These are phyloP conservation scores for Rosa lucieae DNA, from an alignment of 306 rosid species.

Conservation along the genomic window DNA sequence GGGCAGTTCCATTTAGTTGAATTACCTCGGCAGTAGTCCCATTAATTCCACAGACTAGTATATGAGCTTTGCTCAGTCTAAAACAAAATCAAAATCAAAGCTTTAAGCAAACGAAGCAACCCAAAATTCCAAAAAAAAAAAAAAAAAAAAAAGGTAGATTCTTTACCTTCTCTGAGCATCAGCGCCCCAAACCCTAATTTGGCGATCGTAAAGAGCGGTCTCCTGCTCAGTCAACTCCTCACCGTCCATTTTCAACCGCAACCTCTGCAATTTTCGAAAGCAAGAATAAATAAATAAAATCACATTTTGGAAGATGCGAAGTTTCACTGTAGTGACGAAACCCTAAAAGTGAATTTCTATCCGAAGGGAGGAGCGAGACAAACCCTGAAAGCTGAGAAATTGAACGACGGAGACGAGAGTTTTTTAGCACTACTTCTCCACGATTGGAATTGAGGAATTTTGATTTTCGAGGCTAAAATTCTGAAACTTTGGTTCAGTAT, in stretches of 20 bases:
- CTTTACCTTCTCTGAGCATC: slow-evolving; percentile 92
- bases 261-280: slow-evolving; percentile 27
- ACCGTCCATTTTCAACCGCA: slow-evolving; percentile 67
- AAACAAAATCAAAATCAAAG: slow-evolving; percentile 14
- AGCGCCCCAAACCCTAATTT: slow-evolving; percentile 99
- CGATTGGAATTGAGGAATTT: background rate
- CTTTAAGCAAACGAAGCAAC: slow-evolving; percentile 3
- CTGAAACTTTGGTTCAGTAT: background rate
- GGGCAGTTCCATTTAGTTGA: background rate
- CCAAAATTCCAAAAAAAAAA: background rate
- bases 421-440: background rate
- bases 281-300: background rate
- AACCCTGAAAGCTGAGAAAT: slow-evolving; percentile 5
- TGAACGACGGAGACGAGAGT: background rate
- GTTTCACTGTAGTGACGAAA: background rate
- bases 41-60: slow-evolving; percentile 80
- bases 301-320: background rate
- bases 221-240: slow-evolving; percentile 96
- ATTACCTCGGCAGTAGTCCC: slow-evolving; percentile 90
- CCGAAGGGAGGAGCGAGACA: background rate
- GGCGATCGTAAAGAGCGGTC: slow-evolving; percentile 95
- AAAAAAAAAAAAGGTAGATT: background rate
- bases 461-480: slow-evolving; percentile 4
- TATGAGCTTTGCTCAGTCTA: slow-evolving; percentile 92
- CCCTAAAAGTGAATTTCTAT: background rate